These are phyloP conservation scores for Polygonum aviculare DNA, from an alignment of 148 eudicot genomes.

Conservation along the genomic window DNA sequence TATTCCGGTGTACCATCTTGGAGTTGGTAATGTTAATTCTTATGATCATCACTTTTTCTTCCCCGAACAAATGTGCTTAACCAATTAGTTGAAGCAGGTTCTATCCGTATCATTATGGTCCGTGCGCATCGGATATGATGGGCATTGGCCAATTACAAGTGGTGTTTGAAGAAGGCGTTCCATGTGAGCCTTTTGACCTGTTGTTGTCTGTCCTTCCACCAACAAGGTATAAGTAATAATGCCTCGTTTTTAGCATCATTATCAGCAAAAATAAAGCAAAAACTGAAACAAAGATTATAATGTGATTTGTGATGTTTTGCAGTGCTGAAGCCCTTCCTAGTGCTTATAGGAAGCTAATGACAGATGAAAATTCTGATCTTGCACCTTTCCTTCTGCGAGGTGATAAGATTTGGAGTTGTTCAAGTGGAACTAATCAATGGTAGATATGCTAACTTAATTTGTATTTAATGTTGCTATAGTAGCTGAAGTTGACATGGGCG, in stretches of 20 bases:
- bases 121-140: constrained; percentile 51
- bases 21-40: constrained; percentile 22
- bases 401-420: constrained; percentile 3
- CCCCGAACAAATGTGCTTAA: background rate
- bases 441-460: background rate
- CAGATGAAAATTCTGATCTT: constrained; percentile 25
- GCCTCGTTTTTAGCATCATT: no score
- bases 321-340: constrained; percentile 56
- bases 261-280: background rate
- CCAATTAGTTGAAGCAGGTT: constrained; percentile 26
- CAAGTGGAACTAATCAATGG: background rate
- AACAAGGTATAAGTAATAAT: constrained; percentile 24
- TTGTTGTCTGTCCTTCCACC: constrained; percentile 64
- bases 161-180: constrained; percentile 34
- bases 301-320: constrained; percentile 2
- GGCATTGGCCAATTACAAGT: constrained; percentile 31
- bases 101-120: constrained; percentile 45
- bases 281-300: background rate
- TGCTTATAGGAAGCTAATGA: constrained; percentile 35
- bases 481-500: constrained; percentile 48
- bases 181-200: constrained; percentile 53
- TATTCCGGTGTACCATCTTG: constrained; percentile 41
- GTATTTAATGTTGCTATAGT: constrained; percentile 19
- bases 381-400: constrained; percentile 43
- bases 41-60: background rate